Evolutionary conservation across 441 rosid genomes (phyloP).

Genomic region (Euphorbia celastroides): DNA sequence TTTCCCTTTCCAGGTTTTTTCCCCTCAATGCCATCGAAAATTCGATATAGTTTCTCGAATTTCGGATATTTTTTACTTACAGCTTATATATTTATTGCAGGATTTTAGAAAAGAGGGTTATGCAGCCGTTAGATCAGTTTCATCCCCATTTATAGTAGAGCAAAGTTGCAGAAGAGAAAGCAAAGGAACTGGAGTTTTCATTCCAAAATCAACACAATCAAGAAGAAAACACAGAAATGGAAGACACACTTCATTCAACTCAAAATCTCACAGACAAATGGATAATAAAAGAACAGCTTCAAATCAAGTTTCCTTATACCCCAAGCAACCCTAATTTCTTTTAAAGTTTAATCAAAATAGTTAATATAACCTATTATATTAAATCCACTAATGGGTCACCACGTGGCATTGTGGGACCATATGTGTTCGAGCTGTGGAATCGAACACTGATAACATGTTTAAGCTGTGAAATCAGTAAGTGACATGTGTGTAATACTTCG

Average conservation of each 20-base stretch:
- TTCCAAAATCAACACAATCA: slow-evolving; percentile 63
- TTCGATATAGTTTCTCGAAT: no score
- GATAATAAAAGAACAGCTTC: slow-evolving; percentile 33
- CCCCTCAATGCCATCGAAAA: slow-evolving; percentile 3
- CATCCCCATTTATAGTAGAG: slow-evolving; percentile 36
- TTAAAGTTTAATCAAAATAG: not conserved
- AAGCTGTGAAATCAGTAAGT: no score
- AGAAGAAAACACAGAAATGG: slow-evolving; percentile 64
- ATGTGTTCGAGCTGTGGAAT: slow-evolving; percentile 11
- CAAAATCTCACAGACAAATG: slow-evolving; percentile 40
- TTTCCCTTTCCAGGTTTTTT: slow-evolving; percentile 57
- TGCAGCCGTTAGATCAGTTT: slow-evolving; percentile 26
- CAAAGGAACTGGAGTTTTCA: slow-evolving; percentile 94
- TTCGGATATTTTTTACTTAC: not conserved
- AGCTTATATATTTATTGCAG: slow-evolving; percentile 26
- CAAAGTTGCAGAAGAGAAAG: slow-evolving; percentile 59
- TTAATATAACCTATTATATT: not conserved
- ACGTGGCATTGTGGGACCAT: slow-evolving; percentile 13
- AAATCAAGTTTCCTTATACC: slow-evolving; percentile 29
- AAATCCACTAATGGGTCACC: slow-evolving; percentile 13
- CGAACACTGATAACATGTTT: no score
- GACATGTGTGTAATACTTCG: no score
- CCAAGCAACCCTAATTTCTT: slow-evolving; percentile 32
- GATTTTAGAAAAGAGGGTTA: slow-evolving; percentile 36
- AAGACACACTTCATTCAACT: slow-evolving; percentile 37